These are phyloP conservation scores for Hemileia vastatrix DNA, from an alignment of 1,284 basidiomycete genomes.

Conservation along the genomic window DNA sequence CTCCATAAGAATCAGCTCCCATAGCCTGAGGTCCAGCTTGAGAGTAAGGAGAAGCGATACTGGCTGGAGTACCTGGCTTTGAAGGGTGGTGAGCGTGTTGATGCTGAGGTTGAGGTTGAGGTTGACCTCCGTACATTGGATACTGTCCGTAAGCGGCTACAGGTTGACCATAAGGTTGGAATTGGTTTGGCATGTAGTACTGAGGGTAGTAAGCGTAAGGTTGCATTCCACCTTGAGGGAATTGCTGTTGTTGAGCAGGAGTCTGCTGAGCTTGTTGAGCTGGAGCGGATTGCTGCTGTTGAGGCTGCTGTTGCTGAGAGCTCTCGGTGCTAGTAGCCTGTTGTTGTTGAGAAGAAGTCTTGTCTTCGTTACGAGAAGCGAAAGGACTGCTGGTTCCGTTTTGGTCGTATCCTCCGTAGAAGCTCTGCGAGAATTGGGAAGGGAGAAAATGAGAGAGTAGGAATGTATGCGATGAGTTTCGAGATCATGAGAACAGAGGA, in stretches of 20 bases:
- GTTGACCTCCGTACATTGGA: slow-evolving; percentile 40
- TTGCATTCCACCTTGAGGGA: slow-evolving; percentile 36
- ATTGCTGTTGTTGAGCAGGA: slow-evolving; percentile 33
- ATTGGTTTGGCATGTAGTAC: slow-evolving; percentile 45
- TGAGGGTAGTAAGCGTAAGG: slow-evolving; percentile 43
- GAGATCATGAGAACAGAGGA: too few species aligned
- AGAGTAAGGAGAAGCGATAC: slow-evolving; percentile 37
- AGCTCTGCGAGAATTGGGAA: slow-evolving; percentile 17
- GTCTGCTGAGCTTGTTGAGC: slow-evolving; percentile 26
- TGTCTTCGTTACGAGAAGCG: not conserved
- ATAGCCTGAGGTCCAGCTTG: slow-evolving; percentile 21
- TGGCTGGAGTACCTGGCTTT: slow-evolving; percentile 38
- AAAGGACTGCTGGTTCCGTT: slow-evolving; percentile 13
- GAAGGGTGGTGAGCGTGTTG: slow-evolving; percentile 28
- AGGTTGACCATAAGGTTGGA: slow-evolving; percentile 44
- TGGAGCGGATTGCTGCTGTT: slow-evolving; percentile 25
- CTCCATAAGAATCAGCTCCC: slow-evolving; percentile 20
- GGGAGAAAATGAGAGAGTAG: not conserved
- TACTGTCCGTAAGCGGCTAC: slow-evolving; percentile 42
- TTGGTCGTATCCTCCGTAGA: slow-evolving; percentile 39
- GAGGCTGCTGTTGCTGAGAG: slow-evolving; percentile 26
- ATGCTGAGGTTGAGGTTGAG: too few species aligned
- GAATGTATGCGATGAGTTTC: not conserved
- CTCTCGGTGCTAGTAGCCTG: slow-evolving; percentile 10
- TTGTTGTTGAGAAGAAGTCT: slow-evolving; percentile 19